Base-by-base conservation (phyloP, 129 eudicot genomes). In the Sambucus nigra region DNA sequence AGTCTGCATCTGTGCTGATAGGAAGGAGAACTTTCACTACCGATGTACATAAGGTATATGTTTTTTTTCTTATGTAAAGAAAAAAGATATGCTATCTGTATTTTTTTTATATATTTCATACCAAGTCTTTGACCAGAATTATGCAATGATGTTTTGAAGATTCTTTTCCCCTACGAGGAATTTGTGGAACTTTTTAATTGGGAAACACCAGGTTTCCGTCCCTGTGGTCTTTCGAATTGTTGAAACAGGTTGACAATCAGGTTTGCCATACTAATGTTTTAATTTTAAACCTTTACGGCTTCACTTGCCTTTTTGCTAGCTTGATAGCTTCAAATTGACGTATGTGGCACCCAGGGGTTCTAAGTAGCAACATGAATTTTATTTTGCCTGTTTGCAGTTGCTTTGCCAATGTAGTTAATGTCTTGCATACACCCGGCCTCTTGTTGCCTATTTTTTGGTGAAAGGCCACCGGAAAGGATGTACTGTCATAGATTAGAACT, bases 361-460 rank as follows among this genome's bases (percentile, higher is more conserved):
- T 61, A n/a, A 57, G 1, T 33, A 47, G 19, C 28, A 9, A 5
- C 5, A 26, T 25, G 25, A 12, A 26, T 5, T 10, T 60, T 5
- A 4, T 15, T 73, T 47, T 57, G 50, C 63, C 44, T 70, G 39
- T 47, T 45, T 45, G 63, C 93, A 89, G 98, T 55, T 89, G 98
- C 75, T 89, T 84, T 69, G 95, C 98, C 42, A 89, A 89, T 69
- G 98, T 81, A 63, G 95, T 84, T 61, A 89, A 61, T 89, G 98
- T 65, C 94, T 89, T 57, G 57, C 88, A 27, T 86, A 80, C 77
- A 89, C 98, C 53, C 80, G 78, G 40, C 98, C 98, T 11, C 98
- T 89, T 57, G 71, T 82, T 57, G 95, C 93, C 38, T 81, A 84
- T 75, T 65, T 89, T 72, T 60, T 89, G 75, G 81, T 73, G 73